Conservation (phyloP, 2,329 filamentous ascomycete genomes). For the Claviceps sorghi region DNA sequence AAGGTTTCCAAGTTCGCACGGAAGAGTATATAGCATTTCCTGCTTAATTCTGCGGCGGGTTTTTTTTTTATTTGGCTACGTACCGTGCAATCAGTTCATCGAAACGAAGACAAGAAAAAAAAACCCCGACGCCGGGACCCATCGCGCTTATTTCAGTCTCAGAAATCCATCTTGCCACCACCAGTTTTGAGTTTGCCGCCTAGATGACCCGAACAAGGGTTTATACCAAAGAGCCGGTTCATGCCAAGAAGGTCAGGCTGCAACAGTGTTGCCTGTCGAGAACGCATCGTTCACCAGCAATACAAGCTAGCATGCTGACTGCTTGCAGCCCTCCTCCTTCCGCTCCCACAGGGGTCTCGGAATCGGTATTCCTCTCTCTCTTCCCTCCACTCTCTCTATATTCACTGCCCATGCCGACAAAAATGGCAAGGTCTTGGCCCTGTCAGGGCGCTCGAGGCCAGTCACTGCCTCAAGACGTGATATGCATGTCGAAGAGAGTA, state of each 20-base stretch:
- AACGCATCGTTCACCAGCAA: neutral
- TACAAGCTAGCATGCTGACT: neutral
- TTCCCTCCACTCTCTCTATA: too few species aligned
- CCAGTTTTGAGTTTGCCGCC: neutral
- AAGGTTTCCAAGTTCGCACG: neutral
- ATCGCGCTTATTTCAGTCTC: neutral
- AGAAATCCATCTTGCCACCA: neutral
- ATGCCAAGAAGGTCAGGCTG: neutral
- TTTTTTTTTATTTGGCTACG: neutral
- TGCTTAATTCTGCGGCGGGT: neutral
- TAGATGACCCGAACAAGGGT: neutral
- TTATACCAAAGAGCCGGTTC: neutral
- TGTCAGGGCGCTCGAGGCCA: neutral
- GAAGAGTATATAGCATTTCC: neutral
- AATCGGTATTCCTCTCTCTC: neutral
- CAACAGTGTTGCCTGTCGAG: neutral
- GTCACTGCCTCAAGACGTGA: neutral
- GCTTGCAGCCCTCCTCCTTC: neutral
- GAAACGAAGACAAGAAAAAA: neutral
- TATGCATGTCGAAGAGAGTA: neutral
- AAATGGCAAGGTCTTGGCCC: neutral
- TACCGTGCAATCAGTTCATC: neutral
- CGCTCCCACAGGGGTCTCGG: neutral
- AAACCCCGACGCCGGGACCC: neutral
- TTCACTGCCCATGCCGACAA: neutral